Conservation (phyloP, 2,329 filamentous ascomycete species). For the Ophiosphaerella narmari region DNA sequence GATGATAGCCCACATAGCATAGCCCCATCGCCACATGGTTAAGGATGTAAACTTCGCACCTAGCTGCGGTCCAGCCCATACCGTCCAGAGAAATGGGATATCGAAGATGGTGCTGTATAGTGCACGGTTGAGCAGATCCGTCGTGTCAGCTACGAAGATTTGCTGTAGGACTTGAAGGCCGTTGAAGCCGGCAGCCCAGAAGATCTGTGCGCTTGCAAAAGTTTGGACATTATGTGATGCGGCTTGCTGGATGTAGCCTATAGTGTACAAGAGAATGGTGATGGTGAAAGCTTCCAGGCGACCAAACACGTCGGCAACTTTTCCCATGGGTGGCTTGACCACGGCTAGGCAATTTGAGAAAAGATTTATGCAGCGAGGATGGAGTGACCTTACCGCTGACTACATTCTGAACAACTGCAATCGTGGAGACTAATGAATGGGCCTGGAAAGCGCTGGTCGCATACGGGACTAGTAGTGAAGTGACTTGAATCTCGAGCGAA, state of each 20-base stretch:
- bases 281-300: constrained; percentile 63
- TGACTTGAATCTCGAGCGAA: constrained; percentile 69
- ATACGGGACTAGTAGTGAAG: constrained; percentile 64
- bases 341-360: constrained; percentile 47
- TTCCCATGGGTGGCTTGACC: constrained; percentile 65
- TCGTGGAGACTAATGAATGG: constrained; percentile 69
- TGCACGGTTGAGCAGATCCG: constrained; percentile 61
- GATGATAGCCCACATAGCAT: constrained; percentile 66
- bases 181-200: constrained; percentile 65
- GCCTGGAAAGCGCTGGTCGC: constrained; percentile 68
- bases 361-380: background rate
- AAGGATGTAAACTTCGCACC: constrained; percentile 51
- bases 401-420: constrained; percentile 66
- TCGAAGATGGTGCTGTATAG: constrained; percentile 64
- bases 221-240: constrained; percentile 59
- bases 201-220: constrained; percentile 60
- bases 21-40: constrained; percentile 65
- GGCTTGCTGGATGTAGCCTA: constrained; percentile 64
- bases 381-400: constrained; percentile 49
- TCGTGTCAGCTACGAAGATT: constrained; percentile 68
- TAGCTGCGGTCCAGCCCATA: constrained; percentile 64
- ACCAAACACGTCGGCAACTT: constrained; percentile 66
- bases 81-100: constrained; percentile 63
- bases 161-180: constrained; percentile 66
- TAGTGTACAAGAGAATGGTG: constrained; percentile 58